phyloP scores from a whole-genome alignment of 2,329 filamentous ascomycete species.

The Phaeosphaeria sp. region DNA sequence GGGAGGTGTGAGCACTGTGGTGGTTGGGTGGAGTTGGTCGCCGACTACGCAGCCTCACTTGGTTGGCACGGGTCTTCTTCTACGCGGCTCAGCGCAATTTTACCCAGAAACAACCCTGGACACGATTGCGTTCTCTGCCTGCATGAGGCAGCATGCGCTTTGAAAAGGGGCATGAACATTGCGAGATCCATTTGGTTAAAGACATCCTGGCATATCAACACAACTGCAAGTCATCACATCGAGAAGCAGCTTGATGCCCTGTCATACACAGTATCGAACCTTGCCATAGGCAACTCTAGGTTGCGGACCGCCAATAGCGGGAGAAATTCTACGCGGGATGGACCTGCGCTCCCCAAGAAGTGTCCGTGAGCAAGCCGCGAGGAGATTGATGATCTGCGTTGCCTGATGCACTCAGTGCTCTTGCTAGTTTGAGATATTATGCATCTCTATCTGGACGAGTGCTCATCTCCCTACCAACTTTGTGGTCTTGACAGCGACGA shows the following conservation, averaged over 20 bases:
- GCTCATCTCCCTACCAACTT: slow-evolving; percentile 8
- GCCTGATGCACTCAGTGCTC: slow-evolving; percentile 18
- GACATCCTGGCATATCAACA: slow-evolving; percentile 2
- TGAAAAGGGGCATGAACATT: slow-evolving; percentile 17
- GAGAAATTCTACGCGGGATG: slow-evolving; percentile 6
- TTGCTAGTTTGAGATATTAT: slow-evolving; percentile 15
- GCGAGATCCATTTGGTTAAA: not conserved
- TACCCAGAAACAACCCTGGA: not conserved
- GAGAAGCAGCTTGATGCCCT: slow-evolving; percentile 11
- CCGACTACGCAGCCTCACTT: slow-evolving; percentile 34
- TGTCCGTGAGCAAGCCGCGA: not conserved
- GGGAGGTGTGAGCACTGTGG: slow-evolving; percentile 15
- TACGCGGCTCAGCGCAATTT: slow-evolving; percentile 8
- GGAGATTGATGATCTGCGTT: slow-evolving; percentile 15
- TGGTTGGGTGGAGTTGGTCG: slow-evolving; percentile 25
- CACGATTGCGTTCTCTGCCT: slow-evolving; percentile 6
- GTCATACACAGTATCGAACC: slow-evolving; percentile 6
- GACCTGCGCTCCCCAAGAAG: slow-evolving; percentile 4
- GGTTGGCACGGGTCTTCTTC: slow-evolving; percentile 26
- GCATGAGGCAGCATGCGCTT: slow-evolving; percentile 12
- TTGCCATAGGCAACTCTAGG: slow-evolving; percentile 9
- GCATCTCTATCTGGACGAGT: slow-evolving; percentile 15
- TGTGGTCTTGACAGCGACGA: slow-evolving; percentile 12
- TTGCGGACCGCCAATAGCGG: slow-evolving; percentile 4
- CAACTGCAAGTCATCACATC: not conserved